Percentiles rank a stretch among this genome's conserved stretches.
These are phyloP conservation scores for Hyaloscypha hepaticicola DNA, from an alignment of 495 filamentous ascomycete genomes.

Conservation along the genomic window DNA sequence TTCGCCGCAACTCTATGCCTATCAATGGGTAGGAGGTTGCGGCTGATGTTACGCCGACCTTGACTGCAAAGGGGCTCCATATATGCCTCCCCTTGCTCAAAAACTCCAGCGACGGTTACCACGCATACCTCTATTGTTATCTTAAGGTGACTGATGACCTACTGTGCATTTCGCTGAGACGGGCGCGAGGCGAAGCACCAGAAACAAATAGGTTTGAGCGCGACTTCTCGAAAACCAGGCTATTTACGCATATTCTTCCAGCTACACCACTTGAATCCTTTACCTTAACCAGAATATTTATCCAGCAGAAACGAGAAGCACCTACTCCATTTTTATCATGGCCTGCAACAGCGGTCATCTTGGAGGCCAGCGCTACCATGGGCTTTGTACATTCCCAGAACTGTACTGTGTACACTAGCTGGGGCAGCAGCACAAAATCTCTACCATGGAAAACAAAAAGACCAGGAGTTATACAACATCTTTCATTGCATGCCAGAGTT, in stretches of 20 bases:
- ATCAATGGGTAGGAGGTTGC: not conserved
- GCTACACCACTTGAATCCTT: not conserved
- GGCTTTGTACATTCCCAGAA: not conserved
- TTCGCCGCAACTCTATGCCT: too few species aligned
- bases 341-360: not conserved
- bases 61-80: not conserved
- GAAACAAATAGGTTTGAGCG: not conserved
- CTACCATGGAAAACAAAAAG: not conserved
- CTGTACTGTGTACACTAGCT: not conserved
- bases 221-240: too few species aligned
- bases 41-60: not conserved
- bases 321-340: not conserved
- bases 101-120: not conserved
- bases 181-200: not conserved
- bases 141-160: not conserved
- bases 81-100: not conserved
- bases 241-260: not conserved
- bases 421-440: not conserved
- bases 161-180: not conserved
- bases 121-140: not conserved
- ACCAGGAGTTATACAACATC: not conserved
- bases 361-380: not conserved
- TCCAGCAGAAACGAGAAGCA: not conserved
- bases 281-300: not conserved
- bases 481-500: not conserved